phyloP scores from a whole-genome alignment of 306 rosid species.

The Begonia loranthoides region DNA sequence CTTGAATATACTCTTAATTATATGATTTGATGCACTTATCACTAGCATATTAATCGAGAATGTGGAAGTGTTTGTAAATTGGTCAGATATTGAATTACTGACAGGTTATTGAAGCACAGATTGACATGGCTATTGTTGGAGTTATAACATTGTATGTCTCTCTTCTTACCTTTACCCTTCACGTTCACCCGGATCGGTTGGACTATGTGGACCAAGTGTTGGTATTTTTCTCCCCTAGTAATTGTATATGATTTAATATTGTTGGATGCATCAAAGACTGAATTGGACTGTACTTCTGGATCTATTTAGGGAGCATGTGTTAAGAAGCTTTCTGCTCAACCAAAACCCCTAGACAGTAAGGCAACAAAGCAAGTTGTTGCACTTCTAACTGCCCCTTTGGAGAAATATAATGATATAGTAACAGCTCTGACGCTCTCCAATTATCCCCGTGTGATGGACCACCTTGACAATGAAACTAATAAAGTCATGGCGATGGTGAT shows the following conservation, averaged over 20 bases:
- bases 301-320: constrained; percentile 32
- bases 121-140: constrained; percentile 40
- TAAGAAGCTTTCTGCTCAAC: constrained; percentile 19
- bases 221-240: constrained; percentile 16
- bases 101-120: constrained; percentile 38
- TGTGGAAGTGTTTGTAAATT: too few species aligned
- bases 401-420: constrained; percentile 34
- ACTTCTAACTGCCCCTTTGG: constrained; percentile 35
- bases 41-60: too few species aligned
- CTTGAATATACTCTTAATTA: too few species aligned
- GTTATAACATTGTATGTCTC: constrained; percentile 31
- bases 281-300: too few species aligned
- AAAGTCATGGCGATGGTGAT: constrained; percentile 42
- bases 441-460: constrained; percentile 40
- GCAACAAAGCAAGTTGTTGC: constrained; percentile 36
- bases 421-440: constrained; percentile 39
- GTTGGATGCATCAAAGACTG: background rate
- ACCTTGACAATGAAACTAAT: constrained; percentile 34
- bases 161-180: constrained; percentile 41
- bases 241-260: background rate
- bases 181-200: constrained; percentile 40
- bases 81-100: constrained; percentile 1
- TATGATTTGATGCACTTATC: too few species aligned
- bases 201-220: constrained; percentile 41
- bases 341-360: constrained; percentile 25